Percentiles rank a stretch among this genome's conserved stretches.
phyloP scores from a whole-genome alignment of 2,329 filamentous ascomycete genomes.

The Aspergillus uvarum region DNA sequence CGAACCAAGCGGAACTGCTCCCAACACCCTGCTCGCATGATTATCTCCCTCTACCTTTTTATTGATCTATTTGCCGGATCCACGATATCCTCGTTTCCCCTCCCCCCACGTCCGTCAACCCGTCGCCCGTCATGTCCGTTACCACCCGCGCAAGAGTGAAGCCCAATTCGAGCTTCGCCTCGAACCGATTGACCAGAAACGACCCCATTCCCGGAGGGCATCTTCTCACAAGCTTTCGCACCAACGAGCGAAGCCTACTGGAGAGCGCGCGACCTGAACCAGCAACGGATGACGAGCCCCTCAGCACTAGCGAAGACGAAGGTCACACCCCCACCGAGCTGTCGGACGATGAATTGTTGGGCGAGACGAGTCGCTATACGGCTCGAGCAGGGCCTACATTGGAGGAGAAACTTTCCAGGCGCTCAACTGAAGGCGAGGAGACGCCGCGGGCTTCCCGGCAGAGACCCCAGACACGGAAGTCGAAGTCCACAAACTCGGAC shows the following conservation, averaged over 20 bases:
- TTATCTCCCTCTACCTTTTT: neutral
- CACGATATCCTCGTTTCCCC: neutral
- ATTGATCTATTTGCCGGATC: neutral
- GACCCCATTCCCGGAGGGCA: slow-evolving; percentile 14
- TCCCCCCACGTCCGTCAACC: neutral
- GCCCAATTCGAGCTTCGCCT: slow-evolving; percentile 30
- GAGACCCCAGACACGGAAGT: slow-evolving; percentile 5
- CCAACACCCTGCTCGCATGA: neutral
- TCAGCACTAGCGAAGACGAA: slow-evolving; percentile 37
- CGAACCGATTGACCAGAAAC: slow-evolving; percentile 22
- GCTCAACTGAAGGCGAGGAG: slow-evolving; percentile 1
- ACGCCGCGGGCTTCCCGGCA: slow-evolving; percentile 2
- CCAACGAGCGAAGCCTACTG: neutral
- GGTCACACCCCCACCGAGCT: slow-evolving; percentile 10
- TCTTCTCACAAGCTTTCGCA: slow-evolving; percentile 29
- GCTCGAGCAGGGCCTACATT: slow-evolving; percentile 16
- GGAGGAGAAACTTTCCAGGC: slow-evolving; percentile 24
- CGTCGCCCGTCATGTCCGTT: slow-evolving; percentile 19
- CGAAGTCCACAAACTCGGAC: slow-evolving; percentile 8
- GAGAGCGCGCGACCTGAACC: slow-evolving; percentile 20
- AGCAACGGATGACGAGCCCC: slow-evolving; percentile 36
- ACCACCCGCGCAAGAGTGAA: slow-evolving; percentile 11
- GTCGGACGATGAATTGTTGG: slow-evolving; percentile 1
- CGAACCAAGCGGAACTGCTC: neutral
- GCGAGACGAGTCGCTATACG: slow-evolving; percentile 5